Conservation (phyloP, 768 basidiomycete species). For the Boletus sp. region DNA sequence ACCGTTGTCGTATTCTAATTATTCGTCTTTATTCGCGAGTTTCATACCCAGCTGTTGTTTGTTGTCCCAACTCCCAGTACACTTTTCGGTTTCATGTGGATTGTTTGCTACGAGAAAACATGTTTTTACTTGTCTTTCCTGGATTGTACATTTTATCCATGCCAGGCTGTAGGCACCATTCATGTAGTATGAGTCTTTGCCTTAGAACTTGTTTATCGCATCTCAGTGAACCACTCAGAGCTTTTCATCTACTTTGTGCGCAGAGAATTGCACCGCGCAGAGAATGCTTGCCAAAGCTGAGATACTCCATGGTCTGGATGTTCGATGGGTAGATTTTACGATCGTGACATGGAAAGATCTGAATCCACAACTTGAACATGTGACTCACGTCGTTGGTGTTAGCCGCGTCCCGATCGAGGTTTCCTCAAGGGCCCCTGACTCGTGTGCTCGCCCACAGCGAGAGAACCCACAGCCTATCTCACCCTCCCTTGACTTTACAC, state of each 20-base stretch:
- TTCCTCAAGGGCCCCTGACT: constrained; percentile 1
- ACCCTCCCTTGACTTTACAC: constrained; percentile 18
- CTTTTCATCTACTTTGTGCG: too few species aligned
- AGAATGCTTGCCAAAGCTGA: too few species aligned
- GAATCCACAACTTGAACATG: too few species aligned
- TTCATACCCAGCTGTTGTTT: constrained; percentile 5
- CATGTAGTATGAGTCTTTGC: not conserved
- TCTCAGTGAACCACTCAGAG: not conserved
- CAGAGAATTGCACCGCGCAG: too few species aligned
- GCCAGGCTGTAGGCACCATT: not conserved
- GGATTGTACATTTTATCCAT: not conserved
- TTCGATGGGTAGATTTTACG: too few species aligned
- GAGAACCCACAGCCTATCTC: constrained; percentile 21
- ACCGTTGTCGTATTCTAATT: constrained; percentile 24
- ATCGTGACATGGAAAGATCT: too few species aligned
- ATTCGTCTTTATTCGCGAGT: constrained; percentile 29
- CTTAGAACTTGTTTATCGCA: not conserved
- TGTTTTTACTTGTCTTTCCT: not conserved
- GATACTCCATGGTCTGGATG: too few species aligned
- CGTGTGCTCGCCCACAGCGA: not conserved
- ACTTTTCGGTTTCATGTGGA: not conserved
- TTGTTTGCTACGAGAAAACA: not conserved
- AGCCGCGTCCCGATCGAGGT: constrained; percentile 18
- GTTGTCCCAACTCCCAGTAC: constrained; percentile 9
- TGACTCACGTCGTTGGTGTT: constrained; percentile 1